Evolutionary conservation across 179 eudicot genomes (phyloP).

Genomic region (Silene noctiflora): DNA sequence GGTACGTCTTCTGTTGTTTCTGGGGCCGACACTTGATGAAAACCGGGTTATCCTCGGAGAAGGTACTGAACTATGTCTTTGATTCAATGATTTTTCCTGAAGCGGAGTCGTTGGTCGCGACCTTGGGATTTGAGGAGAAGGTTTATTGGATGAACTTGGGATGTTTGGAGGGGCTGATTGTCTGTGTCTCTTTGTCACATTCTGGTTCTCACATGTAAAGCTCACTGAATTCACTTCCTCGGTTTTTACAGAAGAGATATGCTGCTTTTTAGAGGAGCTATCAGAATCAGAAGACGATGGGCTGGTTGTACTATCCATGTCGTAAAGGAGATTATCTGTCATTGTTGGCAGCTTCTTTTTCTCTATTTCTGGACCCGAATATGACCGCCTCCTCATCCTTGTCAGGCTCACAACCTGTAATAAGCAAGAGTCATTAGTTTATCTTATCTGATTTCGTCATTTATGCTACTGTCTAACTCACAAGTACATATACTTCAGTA

Average conservation of each 20-base stretch:
- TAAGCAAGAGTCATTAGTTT: constrained; percentile 7
- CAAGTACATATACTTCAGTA: background rate
- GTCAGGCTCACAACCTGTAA: constrained; percentile 62
- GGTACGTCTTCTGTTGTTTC: constrained; percentile 42
- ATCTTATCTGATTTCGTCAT: background rate
- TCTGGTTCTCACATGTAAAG: constrained; percentile 20
- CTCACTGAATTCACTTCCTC: constrained; percentile 14
- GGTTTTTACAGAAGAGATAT: constrained; percentile 9
- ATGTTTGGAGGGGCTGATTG: constrained; percentile 28
- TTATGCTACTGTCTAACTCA: background rate
- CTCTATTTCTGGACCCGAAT: constrained; percentile 38
- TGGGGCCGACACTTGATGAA: constrained; percentile 32
- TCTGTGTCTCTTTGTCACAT: constrained; percentile 28
- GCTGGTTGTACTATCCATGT: constrained; percentile 78
- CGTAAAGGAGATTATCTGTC: constrained; percentile 72
- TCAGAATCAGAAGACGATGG: constrained; percentile 88
- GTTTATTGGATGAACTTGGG: constrained; percentile 23
- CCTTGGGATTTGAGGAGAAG: constrained; percentile 30
- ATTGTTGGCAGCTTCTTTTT: constrained; percentile 43
- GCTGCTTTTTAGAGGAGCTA: constrained; percentile 30
- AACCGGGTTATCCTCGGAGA: constrained; percentile 30
- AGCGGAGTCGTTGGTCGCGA: constrained; percentile 47
- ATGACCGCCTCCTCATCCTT: constrained; percentile 59
- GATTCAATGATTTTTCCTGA: constrained; percentile 61
- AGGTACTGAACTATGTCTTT: constrained; percentile 24